Conservation (phyloP, 257 asterid species). For the Catharanthus roseus region DNA sequence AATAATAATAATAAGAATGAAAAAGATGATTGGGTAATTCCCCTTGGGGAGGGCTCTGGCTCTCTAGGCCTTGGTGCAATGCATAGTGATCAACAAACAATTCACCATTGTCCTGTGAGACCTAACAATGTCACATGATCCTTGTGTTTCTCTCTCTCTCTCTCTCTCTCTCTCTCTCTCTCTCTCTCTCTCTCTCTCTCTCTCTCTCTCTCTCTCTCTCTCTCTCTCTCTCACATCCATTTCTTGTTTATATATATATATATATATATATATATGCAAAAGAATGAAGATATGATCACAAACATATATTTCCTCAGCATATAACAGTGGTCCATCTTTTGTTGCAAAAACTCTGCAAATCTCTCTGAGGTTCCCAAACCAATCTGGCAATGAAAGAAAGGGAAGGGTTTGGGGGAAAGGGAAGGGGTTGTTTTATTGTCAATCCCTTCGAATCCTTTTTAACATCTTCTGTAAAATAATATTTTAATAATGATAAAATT, state of each 20-base stretch:
- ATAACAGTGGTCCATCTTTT: background rate
- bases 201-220: too few species aligned
- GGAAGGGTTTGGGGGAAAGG: background rate
- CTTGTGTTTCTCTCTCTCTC: slow-evolving; percentile 8
- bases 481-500: too few species aligned
- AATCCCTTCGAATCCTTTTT: too few species aligned
- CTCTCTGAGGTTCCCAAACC: slow-evolving; percentile 2
- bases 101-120: slow-evolving; percentile 6
- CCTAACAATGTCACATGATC: slow-evolving; percentile 23
- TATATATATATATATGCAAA: slow-evolving; percentile 4
- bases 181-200: too few species aligned
- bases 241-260: too few species aligned
- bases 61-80: slow-evolving; percentile 26
- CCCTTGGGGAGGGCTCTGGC: too few species aligned
- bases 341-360: slow-evolving; percentile 2
- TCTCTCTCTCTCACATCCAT: too few species aligned
- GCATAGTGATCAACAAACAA: slow-evolving; percentile 15
- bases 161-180: too few species aligned
- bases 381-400: slow-evolving; percentile 8
- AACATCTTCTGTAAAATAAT: too few species aligned
- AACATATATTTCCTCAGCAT: background rate
- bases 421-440: too few species aligned
- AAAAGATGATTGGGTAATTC: slow-evolving; percentile 9
- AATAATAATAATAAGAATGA: background rate
- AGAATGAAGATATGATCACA: background rate